These are phyloP conservation scores for Calocybe indica DNA, from an alignment of 768 basidiomycete species.

Conservation along the genomic window DNA sequence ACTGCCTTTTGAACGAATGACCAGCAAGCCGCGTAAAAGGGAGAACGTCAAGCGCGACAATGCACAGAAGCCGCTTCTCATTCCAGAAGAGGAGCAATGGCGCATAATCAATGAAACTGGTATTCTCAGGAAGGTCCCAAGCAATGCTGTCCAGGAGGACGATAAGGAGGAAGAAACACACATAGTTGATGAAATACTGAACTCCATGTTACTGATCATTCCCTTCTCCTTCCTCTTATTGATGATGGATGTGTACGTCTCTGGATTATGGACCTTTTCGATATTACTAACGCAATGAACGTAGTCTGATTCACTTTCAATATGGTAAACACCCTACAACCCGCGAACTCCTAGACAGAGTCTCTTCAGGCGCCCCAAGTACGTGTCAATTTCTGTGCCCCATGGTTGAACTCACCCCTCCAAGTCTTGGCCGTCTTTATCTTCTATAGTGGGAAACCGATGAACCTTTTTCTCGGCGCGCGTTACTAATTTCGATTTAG, in stretches of 20 bases:
- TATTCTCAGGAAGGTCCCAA: slow-evolving; percentile 35
- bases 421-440: slow-evolving; percentile 70
- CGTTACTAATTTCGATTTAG: slow-evolving; percentile 24
- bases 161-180: slow-evolving; percentile 32
- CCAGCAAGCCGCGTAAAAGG: slow-evolving; percentile 12
- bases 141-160: slow-evolving; percentile 25
- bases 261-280: slow-evolving; percentile 1
- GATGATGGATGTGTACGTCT: slow-evolving; percentile 79
- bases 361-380: slow-evolving; percentile 72
- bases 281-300: background rate
- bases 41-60: background rate
- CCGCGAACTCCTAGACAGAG: slow-evolving; percentile 43
- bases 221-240: slow-evolving; percentile 72
- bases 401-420: slow-evolving; percentile 1
- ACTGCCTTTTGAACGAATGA: background rate
- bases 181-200: slow-evolving; percentile 66
- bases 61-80: slow-evolving; percentile 26
- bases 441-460: slow-evolving; percentile 56
- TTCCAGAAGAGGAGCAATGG: slow-evolving; percentile 76
- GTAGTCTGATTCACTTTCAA: slow-evolving; percentile 72
- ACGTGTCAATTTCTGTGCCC: slow-evolving; percentile 18
- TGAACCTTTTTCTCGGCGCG: too few relatives aligned
- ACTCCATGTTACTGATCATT: slow-evolving; percentile 56
- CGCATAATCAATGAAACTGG: slow-evolving; percentile 65
- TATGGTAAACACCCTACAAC: slow-evolving; percentile 59